Conservation (phyloP, 148 eudicot genomes). For the Heliosperma pusillum region DNA sequence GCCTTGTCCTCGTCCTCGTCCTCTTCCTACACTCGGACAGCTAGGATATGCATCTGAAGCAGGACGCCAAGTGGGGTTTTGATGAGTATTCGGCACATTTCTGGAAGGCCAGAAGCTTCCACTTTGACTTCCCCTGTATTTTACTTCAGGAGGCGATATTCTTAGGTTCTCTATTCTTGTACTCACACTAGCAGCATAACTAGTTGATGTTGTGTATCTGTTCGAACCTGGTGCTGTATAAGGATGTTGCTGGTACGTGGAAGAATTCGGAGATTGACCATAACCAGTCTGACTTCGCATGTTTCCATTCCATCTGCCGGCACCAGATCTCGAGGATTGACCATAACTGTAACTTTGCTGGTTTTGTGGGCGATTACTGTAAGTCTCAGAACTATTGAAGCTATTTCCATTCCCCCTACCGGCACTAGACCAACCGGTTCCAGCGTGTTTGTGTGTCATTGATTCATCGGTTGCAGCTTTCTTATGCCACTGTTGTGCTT, state of each 20-base stretch:
- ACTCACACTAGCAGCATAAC: neutral
- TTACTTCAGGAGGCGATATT: neutral
- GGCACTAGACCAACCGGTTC: constrained; percentile 8
- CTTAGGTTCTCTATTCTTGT: neutral
- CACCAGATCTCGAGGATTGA: neutral
- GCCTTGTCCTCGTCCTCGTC: constrained; percentile 18
- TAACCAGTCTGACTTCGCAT: neutral
- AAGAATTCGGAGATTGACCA: neutral
- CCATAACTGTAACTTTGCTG: neutral
- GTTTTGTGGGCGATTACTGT: neutral
- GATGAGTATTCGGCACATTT: neutral
- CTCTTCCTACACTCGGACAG: constrained; percentile 3
- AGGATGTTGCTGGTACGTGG: constrained; percentile 7
- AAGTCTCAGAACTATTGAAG: no score
- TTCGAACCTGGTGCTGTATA: neutral
- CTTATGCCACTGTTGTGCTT: neutral
- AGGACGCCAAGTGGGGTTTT: neutral
- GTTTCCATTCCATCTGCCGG: neutral
- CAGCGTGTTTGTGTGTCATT: constrained; percentile 12
- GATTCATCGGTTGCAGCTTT: neutral
- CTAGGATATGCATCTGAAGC: constrained; percentile 8
- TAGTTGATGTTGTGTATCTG: neutral
- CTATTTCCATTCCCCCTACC: constrained; percentile 16
- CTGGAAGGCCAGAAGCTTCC: neutral
- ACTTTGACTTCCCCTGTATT: neutral